These are phyloP conservation scores for Lentinula novae-zelandiae DNA, from an alignment of 1,284 basidiomycete species.

Conservation along the genomic window DNA sequence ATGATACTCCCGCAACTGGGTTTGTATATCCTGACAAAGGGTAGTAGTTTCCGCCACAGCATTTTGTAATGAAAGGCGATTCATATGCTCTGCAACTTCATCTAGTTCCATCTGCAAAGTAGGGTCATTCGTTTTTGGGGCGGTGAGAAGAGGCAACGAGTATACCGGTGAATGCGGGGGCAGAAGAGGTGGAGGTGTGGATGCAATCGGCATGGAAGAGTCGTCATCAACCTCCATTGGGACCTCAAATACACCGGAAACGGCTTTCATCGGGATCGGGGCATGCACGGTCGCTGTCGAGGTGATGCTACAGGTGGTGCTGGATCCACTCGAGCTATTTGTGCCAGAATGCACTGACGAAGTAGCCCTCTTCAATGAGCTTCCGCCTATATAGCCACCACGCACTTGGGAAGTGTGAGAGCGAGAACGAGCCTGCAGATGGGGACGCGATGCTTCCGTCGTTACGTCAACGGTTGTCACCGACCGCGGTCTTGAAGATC, in stretches of 20 bases:
- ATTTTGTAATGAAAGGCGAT: constrained; percentile 21
- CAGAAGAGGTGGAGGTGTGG: constrained; percentile 4
- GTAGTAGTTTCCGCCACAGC: constrained; percentile 22
- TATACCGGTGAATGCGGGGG: constrained; percentile 1
- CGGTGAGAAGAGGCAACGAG: constrained; percentile 27
- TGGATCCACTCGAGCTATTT: constrained; percentile 1
- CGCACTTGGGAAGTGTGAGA: neutral
- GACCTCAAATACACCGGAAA: neutral
- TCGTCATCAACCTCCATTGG: constrained; percentile 4
- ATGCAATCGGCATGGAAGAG: neutral
- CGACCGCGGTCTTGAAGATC: constrained; percentile 5
- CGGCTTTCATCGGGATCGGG: constrained; percentile 20
- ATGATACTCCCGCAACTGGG: neutral
- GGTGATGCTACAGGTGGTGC: neutral
- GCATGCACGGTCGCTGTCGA: constrained; percentile 20
- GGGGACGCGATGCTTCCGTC: neutral
- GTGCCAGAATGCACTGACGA: constrained; percentile 4
- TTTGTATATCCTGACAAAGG: neutral
- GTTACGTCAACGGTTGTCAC: neutral
- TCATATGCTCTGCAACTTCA: constrained; percentile 40
- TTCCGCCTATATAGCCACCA: neutral
- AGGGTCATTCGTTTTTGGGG: constrained; percentile 37
- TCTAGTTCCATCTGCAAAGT: constrained; percentile 40
- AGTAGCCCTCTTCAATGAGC: neutral
- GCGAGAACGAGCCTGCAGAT: constrained; percentile 12